Evolutionary conservation across 306 rosid genomes (phyloP).

Genomic region (Pterocarpus macrocarpus): DNA sequence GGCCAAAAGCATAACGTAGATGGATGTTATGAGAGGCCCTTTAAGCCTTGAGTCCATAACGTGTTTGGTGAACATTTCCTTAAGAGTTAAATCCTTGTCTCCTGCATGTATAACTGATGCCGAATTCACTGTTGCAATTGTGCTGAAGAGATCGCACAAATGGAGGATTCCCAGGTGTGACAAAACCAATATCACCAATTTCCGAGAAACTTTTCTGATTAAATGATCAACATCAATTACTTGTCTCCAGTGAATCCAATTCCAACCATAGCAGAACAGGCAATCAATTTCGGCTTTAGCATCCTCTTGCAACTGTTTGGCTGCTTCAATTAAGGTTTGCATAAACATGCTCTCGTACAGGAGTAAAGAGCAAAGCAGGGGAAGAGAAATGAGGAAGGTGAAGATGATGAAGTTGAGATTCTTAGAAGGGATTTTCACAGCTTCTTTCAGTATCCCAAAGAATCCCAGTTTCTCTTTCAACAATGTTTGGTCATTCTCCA

Average conservation of each 20-base stretch:
- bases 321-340: slow-evolving; percentile 19
- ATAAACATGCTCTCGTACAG: slow-evolving; percentile 22
- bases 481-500: slow-evolving; percentile 17
- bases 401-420: slow-evolving; percentile 40
- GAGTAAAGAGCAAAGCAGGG: slow-evolving; percentile 24
- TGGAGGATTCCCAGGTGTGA: slow-evolving; percentile 42
- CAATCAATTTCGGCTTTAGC: background rate
- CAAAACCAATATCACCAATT: slow-evolving; percentile 1
- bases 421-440: slow-evolving; percentile 25
- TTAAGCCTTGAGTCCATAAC: slow-evolving; percentile 38
- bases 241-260: background rate
- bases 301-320: background rate
- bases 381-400: slow-evolving; percentile 36
- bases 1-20: slow-evolving; percentile 21
- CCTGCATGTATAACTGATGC: slow-evolving; percentile 27
- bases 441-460: slow-evolving; percentile 28
- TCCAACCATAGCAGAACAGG: background rate
- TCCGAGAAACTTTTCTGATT: slow-evolving; percentile 15
- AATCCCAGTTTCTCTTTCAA: slow-evolving; percentile 17
- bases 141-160: slow-evolving; percentile 32
- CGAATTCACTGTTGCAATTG: slow-evolving; percentile 25
- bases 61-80: slow-evolving; percentile 36
- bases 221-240: background rate
- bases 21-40: slow-evolving; percentile 43
- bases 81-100: background rate